phyloP scores from a whole-genome alignment of 371 early-diverging fungal genomes.

The Saksenaea vasiformis region DNA sequence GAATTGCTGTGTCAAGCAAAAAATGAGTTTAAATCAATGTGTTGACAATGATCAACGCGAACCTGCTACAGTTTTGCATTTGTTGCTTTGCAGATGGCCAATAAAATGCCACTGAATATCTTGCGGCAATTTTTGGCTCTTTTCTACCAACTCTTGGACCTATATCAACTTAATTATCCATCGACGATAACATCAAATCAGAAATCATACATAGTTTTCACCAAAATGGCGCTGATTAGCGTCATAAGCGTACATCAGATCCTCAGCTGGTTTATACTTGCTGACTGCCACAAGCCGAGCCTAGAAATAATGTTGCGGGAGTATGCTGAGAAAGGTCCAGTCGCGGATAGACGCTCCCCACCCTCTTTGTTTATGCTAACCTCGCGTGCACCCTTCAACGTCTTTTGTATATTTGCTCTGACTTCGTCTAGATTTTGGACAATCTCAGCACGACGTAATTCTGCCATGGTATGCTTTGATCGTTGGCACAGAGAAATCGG shows the following conservation, averaged over 20 bases:
- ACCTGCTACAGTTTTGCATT: constrained; percentile 84
- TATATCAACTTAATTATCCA: constrained; percentile 58
- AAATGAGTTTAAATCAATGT: background rate
- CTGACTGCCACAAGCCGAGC: constrained; percentile 86
- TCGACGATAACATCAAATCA: constrained; percentile 23
- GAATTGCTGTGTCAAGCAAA: constrained; percentile 56
- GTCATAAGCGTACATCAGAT: constrained; percentile 76
- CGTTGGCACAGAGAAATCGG: constrained; percentile 7
- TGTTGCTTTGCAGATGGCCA: constrained; percentile 94
- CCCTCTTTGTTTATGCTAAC: background rate
- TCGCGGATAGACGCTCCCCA: background rate
- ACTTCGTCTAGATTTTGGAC: constrained; percentile 22
- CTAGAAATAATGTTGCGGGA: constrained; percentile 11
- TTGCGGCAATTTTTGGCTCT: constrained; percentile 70
- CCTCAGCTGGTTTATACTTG: constrained; percentile 87
- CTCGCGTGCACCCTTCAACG: background rate
- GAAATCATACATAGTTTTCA: constrained; percentile 84
- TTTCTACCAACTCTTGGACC: constrained; percentile 94
- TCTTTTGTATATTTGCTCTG: constrained; percentile 13
- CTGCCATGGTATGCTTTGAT: constrained; percentile 21
- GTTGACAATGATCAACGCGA: constrained; percentile 3
- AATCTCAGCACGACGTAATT: constrained; percentile 17
- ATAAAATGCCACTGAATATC: constrained; percentile 97
- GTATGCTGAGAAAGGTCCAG: background rate
- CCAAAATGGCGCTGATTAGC: constrained; percentile 93